Percentiles rank a stretch among this genome's conserved stretches.
phyloP scores from a whole-genome alignment of 805 yeast genomes.

The Isabelozyma heimii region DNA sequence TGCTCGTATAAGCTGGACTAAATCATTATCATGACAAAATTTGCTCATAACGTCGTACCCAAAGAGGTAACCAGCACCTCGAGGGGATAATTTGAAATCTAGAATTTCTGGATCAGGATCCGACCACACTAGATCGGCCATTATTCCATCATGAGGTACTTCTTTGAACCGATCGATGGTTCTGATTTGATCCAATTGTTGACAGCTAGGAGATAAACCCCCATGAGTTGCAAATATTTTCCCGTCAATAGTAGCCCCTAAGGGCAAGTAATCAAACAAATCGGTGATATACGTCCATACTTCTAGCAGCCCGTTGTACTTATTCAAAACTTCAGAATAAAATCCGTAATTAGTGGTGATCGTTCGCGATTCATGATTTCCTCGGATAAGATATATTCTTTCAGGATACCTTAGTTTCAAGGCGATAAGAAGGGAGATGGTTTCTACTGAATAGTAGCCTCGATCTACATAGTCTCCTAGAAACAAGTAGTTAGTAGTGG shows the following conservation, averaged over 20 bases:
- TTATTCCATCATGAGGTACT: conserved; percentile 98
- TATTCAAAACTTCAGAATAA: conserved; percentile 88
- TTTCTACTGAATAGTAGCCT: conserved; percentile 91
- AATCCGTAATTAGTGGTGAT: conserved; percentile 97
- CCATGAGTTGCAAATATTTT: conserved; percentile 95
- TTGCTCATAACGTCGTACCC: conserved; percentile 88
- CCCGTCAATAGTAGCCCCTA: conserved; percentile 88
- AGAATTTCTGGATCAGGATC: conserved; percentile 85
- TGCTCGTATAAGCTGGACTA: conserved; percentile 84
- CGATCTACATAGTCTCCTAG: conserved; percentile 96
- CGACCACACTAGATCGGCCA: conserved; percentile 99
- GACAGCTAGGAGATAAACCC: conserved; percentile 93
- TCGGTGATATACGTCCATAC: conserved; percentile 93
- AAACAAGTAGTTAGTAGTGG: conserved; percentile 89
- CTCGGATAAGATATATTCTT: conserved; percentile 79
- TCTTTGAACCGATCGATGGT: conserved; percentile 90
- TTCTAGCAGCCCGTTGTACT: conserved; percentile 68
- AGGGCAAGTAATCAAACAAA: conserved; percentile 84
- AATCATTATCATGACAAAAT: conserved; percentile 72
- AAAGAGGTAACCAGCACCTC: conserved; percentile 98
- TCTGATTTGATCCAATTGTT: conserved; percentile 86
- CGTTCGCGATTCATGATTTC: conserved; percentile 95
- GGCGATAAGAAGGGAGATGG: conserved; percentile 78
- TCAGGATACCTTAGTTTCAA: conserved; percentile 85
- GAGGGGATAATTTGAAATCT: conserved; percentile 84